Evolutionary conservation across 75 land plant genomes (phyloP).

Genomic region (Cunninghamia lanceolata): DNA sequence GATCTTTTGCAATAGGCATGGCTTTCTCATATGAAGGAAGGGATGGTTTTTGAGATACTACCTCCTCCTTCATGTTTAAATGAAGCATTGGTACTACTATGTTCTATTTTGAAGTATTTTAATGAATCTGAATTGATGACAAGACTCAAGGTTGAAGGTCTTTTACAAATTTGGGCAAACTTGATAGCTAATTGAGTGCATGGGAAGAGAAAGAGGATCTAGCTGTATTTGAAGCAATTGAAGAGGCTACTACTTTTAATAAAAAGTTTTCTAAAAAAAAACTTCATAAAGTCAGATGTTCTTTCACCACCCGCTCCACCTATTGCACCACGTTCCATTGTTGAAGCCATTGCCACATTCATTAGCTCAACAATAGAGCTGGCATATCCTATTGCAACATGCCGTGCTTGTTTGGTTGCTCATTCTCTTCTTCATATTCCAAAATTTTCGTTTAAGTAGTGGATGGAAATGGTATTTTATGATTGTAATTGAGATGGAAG

Average conservation of each 20-base stretch:
- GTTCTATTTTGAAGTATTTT: no score
- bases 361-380: constrained; percentile 49
- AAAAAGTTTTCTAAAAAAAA: constrained; percentile 36
- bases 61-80: constrained; percentile 73
- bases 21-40: constrained; percentile 35
- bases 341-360: constrained; percentile 65
- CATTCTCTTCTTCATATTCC: constrained; percentile 62
- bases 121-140: no score
- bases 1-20: constrained; percentile 74
- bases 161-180: constrained; percentile 65
- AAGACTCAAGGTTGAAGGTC: no score
- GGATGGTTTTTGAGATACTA: constrained; percentile 11
- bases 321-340: constrained; percentile 55
- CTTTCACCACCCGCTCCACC: no score
- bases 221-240: no score
- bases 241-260: constrained; percentile 44
- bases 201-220: no score
- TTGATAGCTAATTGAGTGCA: constrained; percentile 68
- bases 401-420: constrained; percentile 73
- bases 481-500: no score
- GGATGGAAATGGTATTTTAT: no score
- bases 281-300: constrained; percentile 35
- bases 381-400: constrained; percentile 67
- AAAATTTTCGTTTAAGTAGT: constrained; percentile 54
- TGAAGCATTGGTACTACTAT: constrained; percentile 64